phyloP scores from a whole-genome alignment of 2,329 filamentous ascomycete species.

The Lecanicillium sp. region DNA sequence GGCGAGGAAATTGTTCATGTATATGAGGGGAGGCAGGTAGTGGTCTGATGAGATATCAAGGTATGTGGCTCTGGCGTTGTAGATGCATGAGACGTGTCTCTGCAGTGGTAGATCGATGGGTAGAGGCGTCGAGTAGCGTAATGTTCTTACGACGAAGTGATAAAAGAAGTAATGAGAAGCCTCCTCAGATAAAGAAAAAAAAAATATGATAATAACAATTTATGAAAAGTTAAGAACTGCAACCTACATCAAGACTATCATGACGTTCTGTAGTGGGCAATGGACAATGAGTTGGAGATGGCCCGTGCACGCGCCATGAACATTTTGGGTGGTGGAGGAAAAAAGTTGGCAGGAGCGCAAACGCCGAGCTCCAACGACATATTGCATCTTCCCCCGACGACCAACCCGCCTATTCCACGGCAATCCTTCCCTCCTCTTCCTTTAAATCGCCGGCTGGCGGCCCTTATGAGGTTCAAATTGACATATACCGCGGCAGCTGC shows the following conservation, averaged over 20 bases:
- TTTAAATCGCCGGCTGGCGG: background rate
- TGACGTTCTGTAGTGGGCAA: background rate
- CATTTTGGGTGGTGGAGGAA: background rate
- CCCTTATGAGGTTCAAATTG: background rate
- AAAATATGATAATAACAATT: no score
- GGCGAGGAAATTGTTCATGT: background rate
- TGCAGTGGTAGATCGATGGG: no score
- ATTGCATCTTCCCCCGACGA: background rate
- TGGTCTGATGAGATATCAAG: background rate
- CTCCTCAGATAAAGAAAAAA: no score
- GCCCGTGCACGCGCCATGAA: conserved; percentile 10
- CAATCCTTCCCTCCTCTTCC: background rate
- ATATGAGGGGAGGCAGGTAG: background rate
- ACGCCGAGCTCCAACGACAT: conserved; percentile 10
- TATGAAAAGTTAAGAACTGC: no score
- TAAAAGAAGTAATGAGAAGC: no score
- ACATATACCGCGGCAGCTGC: background rate
- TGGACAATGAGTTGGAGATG: background rate
- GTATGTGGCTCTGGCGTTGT: background rate
- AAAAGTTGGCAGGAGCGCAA: conserved; percentile 1
- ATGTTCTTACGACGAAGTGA: no score
- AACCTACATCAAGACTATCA: no score
- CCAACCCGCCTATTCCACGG: background rate
- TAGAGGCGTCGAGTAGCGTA: no score
- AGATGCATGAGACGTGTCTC: no score